These are phyloP conservation scores for Pinus taeda DNA, from an alignment of 75 land plant species.

Conservation along the genomic window DNA sequence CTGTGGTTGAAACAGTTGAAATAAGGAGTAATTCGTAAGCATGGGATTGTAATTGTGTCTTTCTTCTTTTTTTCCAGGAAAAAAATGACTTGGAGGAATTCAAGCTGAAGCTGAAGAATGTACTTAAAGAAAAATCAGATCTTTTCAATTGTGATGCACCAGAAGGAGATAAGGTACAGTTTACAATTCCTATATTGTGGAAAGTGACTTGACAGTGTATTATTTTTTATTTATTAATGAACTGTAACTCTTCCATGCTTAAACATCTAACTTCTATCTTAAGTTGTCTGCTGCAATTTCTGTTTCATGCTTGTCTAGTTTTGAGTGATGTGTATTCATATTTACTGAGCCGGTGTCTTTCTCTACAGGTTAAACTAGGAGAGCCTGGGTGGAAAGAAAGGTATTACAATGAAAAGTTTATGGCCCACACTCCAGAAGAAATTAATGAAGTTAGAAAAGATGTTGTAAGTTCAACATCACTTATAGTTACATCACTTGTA, in stretches of 20 bases:
- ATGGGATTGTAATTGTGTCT: neutral
- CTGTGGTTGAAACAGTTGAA: too few species aligned
- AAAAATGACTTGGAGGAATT: slow-evolving; percentile 62
- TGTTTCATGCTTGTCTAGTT: too few species aligned
- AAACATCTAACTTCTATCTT: neutral
- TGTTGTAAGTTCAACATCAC: slow-evolving; percentile 64
- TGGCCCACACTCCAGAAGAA: slow-evolving; percentile 59
- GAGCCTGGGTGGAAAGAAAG: slow-evolving; percentile 97
- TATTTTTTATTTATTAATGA: neutral
- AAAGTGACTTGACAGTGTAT: neutral
- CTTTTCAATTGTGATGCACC: slow-evolving; percentile 55
- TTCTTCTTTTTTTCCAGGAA: slow-evolving; percentile 15
- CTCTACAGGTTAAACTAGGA: slow-evolving; percentile 70
- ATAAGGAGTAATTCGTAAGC: too few species aligned
- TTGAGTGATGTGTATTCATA: neutral
- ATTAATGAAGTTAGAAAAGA: slow-evolving; percentile 69
- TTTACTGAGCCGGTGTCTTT: neutral
- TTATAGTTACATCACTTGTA: too few species aligned
- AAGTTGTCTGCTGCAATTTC: too few species aligned
- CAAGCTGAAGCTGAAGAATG: slow-evolving; percentile 65
- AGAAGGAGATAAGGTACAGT: slow-evolving; percentile 74
- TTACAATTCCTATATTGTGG: neutral
- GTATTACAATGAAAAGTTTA: slow-evolving; percentile 92
- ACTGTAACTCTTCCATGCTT: neutral
- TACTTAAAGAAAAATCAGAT: slow-evolving; percentile 76